A percentile compares a stretch with the other conserved stretches of the same genome.
These are phyloP conservation scores for Hydrangea macrophylla DNA, from an alignment of 148 eudicot species.

Conservation along the genomic window DNA sequence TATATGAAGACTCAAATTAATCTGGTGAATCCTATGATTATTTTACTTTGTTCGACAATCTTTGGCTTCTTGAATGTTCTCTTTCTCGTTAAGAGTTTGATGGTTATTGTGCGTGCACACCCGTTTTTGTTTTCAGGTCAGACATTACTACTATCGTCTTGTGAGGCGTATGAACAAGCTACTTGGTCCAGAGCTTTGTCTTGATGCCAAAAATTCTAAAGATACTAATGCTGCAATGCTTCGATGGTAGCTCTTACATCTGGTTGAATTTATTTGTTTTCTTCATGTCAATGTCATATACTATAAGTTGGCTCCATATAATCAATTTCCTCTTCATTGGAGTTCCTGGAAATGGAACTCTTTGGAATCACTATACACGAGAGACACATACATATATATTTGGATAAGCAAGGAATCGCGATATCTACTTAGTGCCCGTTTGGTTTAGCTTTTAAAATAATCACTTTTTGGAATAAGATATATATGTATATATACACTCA, in stretches of 20 bases:
- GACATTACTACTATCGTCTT: slow-evolving; percentile 98
- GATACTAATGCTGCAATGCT: slow-evolving; percentile 99
- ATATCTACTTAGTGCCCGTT: too few species aligned
- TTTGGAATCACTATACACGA: too few species aligned
- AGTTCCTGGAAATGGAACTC: too few species aligned
- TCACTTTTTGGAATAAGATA: too few species aligned
- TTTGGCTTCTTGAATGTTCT: background rate
- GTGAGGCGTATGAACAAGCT: slow-evolving; percentile 98
- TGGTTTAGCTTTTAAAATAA: too few species aligned
- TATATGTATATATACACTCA: too few species aligned
- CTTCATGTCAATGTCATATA: background rate
- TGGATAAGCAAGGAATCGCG: too few species aligned
- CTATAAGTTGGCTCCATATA: too few species aligned
- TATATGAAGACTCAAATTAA: background rate
- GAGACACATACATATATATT: too few species aligned
- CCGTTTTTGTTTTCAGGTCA: slow-evolving; percentile 57
- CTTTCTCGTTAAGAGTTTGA: background rate
- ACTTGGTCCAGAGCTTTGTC: slow-evolving; percentile 80
- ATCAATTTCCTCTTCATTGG: too few species aligned
- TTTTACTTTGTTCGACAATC: background rate
- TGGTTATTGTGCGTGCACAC: background rate
- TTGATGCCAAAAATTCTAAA: slow-evolving; percentile 93
- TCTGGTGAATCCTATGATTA: too few species aligned
- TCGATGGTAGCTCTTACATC: slow-evolving; percentile 56
- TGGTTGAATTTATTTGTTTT: background rate